Base-by-base conservation (phyloP, 768 basidiomycete genomes). In the Lactarius trivialis region DNA sequence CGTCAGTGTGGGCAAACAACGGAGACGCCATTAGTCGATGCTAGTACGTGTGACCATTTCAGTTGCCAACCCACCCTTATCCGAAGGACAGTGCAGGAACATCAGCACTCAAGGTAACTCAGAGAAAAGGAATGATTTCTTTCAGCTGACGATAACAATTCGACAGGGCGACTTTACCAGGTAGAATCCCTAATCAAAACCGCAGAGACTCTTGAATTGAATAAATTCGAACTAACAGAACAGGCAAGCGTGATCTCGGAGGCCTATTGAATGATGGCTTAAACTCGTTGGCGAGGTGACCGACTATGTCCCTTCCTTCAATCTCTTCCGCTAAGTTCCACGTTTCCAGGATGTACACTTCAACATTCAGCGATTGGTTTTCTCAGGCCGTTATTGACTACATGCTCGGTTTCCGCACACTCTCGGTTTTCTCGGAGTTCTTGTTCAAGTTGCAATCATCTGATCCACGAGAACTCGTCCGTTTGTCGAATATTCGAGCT, bases 191-290 rank as follows among this genome's bases (percentile, higher is more conserved):
- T 26, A 33, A 7, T 43, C 36, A 9, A 0, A 56, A 43, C 50
- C 30, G 24, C 37, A 39, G 30, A 54, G 57, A 39, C 7, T 52
- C 19, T 37, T 45, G 21, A 11, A 48, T n/a, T 54, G 33, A 56
- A 55, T 54, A 58, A 19, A 66, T 58, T 41, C 14, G 32, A 12
- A 30, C 32, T 14, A 33, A 49, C 59, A 90, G 96, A 69, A 98
- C 95, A 0, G 97, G 97, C n/a, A 97, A 92, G 75, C 84, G 97
- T 26, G 95, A 99, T 71, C 76, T 97, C 26, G 81, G 82, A 53
- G 97, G 97, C 0, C 82, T 98, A 77, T 80, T 98, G 19, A 92
- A 97, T 70, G 96, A 99, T 68, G 96, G 97, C 0, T 85, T 96
- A 63, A 99, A 98, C 73, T 97, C 94, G 7, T 76, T 98, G 19